Conservation (phyloP, 2,329 filamentous ascomycete genomes). For the Venturia effusa region DNA sequence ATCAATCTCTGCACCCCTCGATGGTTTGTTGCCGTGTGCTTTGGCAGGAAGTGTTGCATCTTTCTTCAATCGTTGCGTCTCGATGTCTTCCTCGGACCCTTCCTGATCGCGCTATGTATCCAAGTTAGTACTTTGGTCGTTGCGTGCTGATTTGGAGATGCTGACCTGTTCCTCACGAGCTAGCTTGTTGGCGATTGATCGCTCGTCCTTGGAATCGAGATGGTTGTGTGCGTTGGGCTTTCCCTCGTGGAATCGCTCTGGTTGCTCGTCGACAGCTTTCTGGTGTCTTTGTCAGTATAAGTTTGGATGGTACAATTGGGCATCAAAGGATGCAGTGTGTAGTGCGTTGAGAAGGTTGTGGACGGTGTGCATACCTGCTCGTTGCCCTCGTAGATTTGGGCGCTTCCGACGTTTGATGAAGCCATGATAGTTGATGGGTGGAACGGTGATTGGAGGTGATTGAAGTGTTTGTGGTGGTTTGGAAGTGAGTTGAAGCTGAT, state of each 20-base stretch:
- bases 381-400: conserved; percentile 59
- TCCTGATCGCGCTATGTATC: conserved; percentile 26
- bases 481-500: not conserved
- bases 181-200: conserved; percentile 61
- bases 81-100: conserved; percentile 55
- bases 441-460: not conserved
- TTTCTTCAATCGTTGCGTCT: conserved; percentile 29
- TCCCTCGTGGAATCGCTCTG: conserved; percentile 61
- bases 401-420: conserved; percentile 56
- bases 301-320: too few relatives aligned
- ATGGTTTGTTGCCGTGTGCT: conserved; percentile 62
- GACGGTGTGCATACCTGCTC: conserved; percentile 45
- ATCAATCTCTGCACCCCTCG: conserved; percentile 61
- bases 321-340: too few relatives aligned
- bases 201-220: conserved; percentile 64
- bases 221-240: conserved; percentile 55
- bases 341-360: too few relatives aligned
- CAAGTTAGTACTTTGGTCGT: conserved; percentile 30
- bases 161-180: conserved; percentile 46
- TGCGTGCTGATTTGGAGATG: conserved; percentile 21
- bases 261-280: conserved; percentile 24
- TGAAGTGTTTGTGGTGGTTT: not conserved
- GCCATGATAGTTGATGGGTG: conserved; percentile 30
- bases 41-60: conserved; percentile 44
- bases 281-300: not conserved